phyloP scores from a whole-genome alignment of 257 asterid genomes.

The Petrea volubilis region DNA sequence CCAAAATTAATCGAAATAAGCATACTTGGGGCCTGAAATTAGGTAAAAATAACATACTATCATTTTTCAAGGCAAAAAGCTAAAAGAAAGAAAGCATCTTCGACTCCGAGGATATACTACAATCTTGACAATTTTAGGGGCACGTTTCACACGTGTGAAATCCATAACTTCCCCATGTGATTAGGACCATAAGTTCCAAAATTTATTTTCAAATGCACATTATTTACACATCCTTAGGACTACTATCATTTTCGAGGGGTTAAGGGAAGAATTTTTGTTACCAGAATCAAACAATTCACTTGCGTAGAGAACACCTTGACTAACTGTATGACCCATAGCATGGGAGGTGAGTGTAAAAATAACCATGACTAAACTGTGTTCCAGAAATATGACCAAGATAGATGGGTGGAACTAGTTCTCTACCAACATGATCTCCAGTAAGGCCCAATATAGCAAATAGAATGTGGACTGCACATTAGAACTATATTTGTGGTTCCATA shows the following conservation, averaged over 20 bases:
- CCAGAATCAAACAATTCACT: neutral
- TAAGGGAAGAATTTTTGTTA: neutral
- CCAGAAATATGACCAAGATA: neutral
- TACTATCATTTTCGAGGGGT: neutral
- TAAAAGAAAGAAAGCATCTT: neutral
- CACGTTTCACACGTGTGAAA: neutral
- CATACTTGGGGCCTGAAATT: too few relatives aligned
- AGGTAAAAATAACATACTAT: too few relatives aligned
- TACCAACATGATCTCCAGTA: neutral
- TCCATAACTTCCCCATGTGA: neutral
- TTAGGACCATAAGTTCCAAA: neutral
- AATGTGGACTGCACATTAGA: neutral
- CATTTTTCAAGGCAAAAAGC: too few relatives aligned
- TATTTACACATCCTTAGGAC: neutral
- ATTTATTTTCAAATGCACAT: neutral
- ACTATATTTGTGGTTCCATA: too few relatives aligned
- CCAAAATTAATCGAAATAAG: too few relatives aligned
- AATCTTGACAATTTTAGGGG: neutral
- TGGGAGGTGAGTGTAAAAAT: neutral
- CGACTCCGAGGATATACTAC: neutral
- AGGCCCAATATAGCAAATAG: neutral
- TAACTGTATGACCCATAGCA: neutral
- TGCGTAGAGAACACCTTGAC: neutral
- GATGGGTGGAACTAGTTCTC: neutral
- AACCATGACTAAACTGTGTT: neutral